Conservation (phyloP, 2,329 filamentous ascomycete species). For the Sporothrix protearum region DNA sequence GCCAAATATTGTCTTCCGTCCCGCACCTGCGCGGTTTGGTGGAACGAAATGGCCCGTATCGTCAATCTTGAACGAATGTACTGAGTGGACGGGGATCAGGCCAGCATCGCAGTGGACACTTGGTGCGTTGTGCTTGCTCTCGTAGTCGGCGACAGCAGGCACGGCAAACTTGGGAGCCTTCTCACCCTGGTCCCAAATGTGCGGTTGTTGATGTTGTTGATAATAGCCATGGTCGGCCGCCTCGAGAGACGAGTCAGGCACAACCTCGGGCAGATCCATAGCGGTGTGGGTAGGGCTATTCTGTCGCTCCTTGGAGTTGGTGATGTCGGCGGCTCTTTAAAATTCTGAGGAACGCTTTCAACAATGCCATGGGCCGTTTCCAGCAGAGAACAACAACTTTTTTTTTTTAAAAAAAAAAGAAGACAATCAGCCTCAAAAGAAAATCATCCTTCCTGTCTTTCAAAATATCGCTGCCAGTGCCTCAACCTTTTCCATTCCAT, state of each 20-base stretch:
- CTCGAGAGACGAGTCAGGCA: conserved; percentile 29
- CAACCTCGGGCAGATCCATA: conserved; percentile 33
- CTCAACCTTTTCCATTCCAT: no score
- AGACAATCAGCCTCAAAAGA: neutral
- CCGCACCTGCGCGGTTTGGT: neutral
- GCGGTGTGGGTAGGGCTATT: neutral
- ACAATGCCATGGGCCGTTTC: neutral
- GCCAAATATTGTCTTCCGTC: conserved; percentile 27
- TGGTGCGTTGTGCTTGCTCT: conserved; percentile 24
- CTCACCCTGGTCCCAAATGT: conserved; percentile 15
- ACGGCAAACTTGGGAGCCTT: conserved; percentile 30
- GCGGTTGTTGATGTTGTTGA: neutral
- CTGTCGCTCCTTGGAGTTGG: neutral
- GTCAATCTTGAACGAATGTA: neutral
- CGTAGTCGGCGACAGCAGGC: conserved; percentile 2
- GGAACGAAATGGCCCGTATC: neutral
- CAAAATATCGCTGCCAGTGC: neutral
- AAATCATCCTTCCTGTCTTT: neutral
- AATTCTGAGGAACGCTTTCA: neutral
- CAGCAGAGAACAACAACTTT: neutral
- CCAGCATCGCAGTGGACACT: neutral
- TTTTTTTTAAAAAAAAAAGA: no score
- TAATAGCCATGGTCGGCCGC: conserved; percentile 8
- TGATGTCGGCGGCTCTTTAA: neutral
- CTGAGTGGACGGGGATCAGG: conserved; percentile 7